phyloP scores from a whole-genome alignment of 768 basidiomycete species.

The Boletus edulis region DNA sequence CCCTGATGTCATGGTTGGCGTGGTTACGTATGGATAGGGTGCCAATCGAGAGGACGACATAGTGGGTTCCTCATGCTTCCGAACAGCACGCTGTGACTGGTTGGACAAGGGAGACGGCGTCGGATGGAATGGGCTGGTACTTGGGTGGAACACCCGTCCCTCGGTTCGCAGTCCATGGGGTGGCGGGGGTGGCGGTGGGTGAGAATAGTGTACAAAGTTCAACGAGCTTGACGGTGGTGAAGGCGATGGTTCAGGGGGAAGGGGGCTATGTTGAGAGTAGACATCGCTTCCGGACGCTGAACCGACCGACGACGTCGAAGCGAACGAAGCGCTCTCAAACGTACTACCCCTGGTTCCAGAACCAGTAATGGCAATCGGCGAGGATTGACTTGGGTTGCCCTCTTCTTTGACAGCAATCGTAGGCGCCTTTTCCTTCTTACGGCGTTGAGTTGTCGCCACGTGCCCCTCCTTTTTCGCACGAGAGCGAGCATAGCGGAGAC shows the following conservation, averaged over 20 bases:
- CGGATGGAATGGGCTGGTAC: slow-evolving; percentile 32
- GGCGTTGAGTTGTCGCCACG: slow-evolving; percentile 46
- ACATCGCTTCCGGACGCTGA: slow-evolving; percentile 59
- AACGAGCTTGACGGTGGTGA: slow-evolving; percentile 59
- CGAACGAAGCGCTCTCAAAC: slow-evolving; percentile 49
- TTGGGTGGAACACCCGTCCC: slow-evolving; percentile 26
- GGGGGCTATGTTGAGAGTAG: slow-evolving; percentile 47
- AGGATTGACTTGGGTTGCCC: slow-evolving; percentile 20
- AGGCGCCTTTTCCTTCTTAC: slow-evolving; percentile 57
- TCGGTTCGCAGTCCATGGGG: slow-evolving; percentile 33
- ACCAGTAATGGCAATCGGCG: slow-evolving; percentile 44
- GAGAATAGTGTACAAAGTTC: slow-evolving; percentile 59
- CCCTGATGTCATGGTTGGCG: slow-evolving; percentile 38
- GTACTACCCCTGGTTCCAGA: slow-evolving; percentile 44
- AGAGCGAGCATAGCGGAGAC: slow-evolving; percentile 81
- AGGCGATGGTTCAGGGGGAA: slow-evolving; percentile 51
- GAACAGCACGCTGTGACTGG: slow-evolving; percentile 32
- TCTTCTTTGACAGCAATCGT: slow-evolving; percentile 29
- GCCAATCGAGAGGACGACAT: slow-evolving; percentile 38
- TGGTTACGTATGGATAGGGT: slow-evolving; percentile 35
- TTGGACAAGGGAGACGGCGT: slow-evolving; percentile 43
- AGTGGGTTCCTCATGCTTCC: slow-evolving; percentile 35
- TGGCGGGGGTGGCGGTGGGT: slow-evolving; percentile 35
- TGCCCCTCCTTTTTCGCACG: slow-evolving; percentile 86
- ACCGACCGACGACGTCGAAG: slow-evolving; percentile 46